Evolutionary conservation across 2,329 filamentous ascomycete species (phyloP), one percentile per base, ranked within the genome.

Genomic region (Diaporthe sp.): DNA sequence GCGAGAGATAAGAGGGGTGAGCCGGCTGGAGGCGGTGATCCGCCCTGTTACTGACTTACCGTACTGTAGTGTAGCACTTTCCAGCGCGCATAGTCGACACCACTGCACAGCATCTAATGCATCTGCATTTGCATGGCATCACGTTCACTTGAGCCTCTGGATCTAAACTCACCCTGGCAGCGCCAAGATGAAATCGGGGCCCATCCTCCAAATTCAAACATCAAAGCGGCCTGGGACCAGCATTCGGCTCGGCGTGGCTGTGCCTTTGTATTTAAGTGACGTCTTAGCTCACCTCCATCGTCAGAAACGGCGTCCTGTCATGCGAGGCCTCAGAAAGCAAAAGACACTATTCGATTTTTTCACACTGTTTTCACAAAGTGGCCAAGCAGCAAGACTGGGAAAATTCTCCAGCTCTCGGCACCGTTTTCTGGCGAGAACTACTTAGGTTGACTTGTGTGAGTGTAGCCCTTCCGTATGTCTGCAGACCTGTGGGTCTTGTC

Each of bases 181-280:
- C 9, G 64, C 64, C 64, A 68, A 54, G 64, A 68, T 68, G 54
- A 28, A n/a, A 10, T 19, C 47, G n/a, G 10, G 64, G 33, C 47
- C 64, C 64, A 30, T 68, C 33, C n/a, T 40, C 64, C 5, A 68
- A 68, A 68, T 68, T 68, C 64, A 68, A 68, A 54, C 64, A 68
- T 68, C 64, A 68, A 68, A 68, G 64, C 64, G 64, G 33, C 64
- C 64, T 40, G 47, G 47, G 40, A 54, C 64, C 64, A 54, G 64
- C 64, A 30, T 68, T 54, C 47, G 47, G 33, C 64, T 68, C 64
- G n/a, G 64, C 2, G 64, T 68, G 64, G 64, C 64, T 68, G 47
- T 54, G 64, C 33, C 47, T 28, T 13, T 54, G 25, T 68, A 28
- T 68, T 40, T 25, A 19, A 68, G 64, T 68, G 64, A 68, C 64